Percentiles rank a stretch among this genome's conserved stretches.
phyloP scores from a whole-genome alignment of 768 basidiomycete species.

The Tricholoma sp. region DNA sequence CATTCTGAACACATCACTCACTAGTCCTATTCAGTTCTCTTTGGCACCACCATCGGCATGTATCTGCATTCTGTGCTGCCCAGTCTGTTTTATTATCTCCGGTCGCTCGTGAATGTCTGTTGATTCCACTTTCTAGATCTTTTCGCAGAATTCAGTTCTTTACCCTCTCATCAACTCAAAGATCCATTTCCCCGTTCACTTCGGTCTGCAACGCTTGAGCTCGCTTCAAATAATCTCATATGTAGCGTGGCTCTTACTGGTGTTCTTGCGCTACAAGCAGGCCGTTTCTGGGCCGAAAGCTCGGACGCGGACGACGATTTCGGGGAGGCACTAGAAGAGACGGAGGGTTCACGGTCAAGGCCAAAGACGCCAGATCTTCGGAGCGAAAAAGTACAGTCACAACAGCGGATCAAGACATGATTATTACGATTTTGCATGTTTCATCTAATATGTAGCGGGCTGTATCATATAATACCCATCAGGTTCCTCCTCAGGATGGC shows the following conservation, averaged over 20 bases:
- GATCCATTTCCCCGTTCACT: slow-evolving; percentile 62
- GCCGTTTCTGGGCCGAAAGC: slow-evolving; percentile 80
- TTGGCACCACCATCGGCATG: slow-evolving; percentile 63
- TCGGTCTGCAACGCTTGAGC: slow-evolving; percentile 62
- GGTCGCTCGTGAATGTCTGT: slow-evolving; percentile 1
- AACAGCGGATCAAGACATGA: neutral
- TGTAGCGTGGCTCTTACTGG: slow-evolving; percentile 87
- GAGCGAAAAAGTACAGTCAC: slow-evolving; percentile 3
- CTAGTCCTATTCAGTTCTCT: slow-evolving; percentile 51
- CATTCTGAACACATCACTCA: neutral
- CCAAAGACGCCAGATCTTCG: slow-evolving; percentile 28
- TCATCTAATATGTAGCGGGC: slow-evolving; percentile 12
- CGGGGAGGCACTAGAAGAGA: slow-evolving; percentile 10
- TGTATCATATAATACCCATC: slow-evolving; percentile 19
- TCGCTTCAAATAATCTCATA: slow-evolving; percentile 80
- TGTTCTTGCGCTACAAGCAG: slow-evolving; percentile 79
- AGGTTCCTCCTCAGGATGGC: neutral
- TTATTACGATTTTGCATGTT: slow-evolving; percentile 3
- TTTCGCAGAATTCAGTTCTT: slow-evolving; percentile 49
- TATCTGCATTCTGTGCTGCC: slow-evolving; percentile 77
- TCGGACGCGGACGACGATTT: slow-evolving; percentile 55
- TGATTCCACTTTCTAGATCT: slow-evolving; percentile 37
- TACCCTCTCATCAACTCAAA: slow-evolving; percentile 47
- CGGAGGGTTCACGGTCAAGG: slow-evolving; percentile 22
- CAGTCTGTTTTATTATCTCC: slow-evolving; percentile 41